Percentiles rank a stretch among this genome's conserved stretches.
Evolutionary conservation across 345 rosid genomes (phyloP).

Genomic region (Acer campestre): DNA sequence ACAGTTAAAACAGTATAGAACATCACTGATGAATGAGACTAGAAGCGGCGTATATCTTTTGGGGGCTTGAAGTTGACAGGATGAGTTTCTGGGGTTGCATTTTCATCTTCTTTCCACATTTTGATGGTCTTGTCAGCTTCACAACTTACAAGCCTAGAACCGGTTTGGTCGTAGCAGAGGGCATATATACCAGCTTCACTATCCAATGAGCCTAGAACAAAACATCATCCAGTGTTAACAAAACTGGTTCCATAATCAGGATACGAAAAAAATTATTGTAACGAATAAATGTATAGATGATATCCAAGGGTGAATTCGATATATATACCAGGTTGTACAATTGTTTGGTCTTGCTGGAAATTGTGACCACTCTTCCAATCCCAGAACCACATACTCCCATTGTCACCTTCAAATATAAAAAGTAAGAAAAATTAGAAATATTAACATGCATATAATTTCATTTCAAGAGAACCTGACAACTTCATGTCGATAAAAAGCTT

Average conservation of each 20-base stretch:
- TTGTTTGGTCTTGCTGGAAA: constrained; percentile 94
- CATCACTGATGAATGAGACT: constrained; percentile 10
- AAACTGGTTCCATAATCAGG: background rate
- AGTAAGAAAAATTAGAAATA: constrained; percentile 6
- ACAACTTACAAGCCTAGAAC: constrained; percentile 80
- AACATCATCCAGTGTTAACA: background rate
- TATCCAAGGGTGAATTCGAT: background rate
- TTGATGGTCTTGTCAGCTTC: constrained; percentile 98
- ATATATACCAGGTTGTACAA: constrained; percentile 87
- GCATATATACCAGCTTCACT: constrained; percentile 99
- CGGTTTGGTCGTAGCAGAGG: constrained; percentile 70
- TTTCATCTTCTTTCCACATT: constrained; percentile 99
- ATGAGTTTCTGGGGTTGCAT: constrained; percentile 89
- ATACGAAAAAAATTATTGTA: background rate
- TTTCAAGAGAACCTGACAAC: background rate
- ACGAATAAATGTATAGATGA: background rate
- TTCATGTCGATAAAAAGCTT: background rate
- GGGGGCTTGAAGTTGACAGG: constrained; percentile 98
- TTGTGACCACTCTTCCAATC: constrained; percentile 99
- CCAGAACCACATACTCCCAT: constrained; percentile 99
- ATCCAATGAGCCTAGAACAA: constrained; percentile 82
- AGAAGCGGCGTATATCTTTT: constrained; percentile 93
- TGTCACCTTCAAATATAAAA: constrained; percentile 64
- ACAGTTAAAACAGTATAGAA: background rate
- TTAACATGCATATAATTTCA: background rate